These are phyloP conservation scores for Pythium rishiriense DNA, from an alignment of 352 stramenopile species.

Conservation along the genomic window DNA sequence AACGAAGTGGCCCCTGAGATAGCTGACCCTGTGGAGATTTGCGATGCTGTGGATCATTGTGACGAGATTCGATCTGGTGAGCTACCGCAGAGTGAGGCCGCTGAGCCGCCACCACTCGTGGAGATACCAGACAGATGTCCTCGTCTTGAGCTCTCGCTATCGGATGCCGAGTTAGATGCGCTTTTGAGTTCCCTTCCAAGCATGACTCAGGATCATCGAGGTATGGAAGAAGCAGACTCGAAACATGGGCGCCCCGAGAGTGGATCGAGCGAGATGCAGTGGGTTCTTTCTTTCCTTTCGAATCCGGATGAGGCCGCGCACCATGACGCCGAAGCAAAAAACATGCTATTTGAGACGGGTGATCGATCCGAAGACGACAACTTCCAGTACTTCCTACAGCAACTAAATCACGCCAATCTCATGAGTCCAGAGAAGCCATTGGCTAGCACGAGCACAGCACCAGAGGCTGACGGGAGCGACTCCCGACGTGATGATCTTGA, in stretches of 20 bases:
- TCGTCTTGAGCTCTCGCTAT: conserved; percentile 55
- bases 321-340: conserved; percentile 57
- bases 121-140: conserved; percentile 28
- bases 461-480: background rate
- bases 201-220: background rate
- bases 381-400: conserved; percentile 70
- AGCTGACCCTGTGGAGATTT: background rate
- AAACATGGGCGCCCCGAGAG: background rate
- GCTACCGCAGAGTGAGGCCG: background rate
- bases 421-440: conserved; percentile 24
- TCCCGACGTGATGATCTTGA: background rate
- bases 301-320: conserved; percentile 46
- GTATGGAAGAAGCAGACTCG: background rate
- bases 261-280: conserved; percentile 55
- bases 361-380: conserved; percentile 65
- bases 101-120: background rate
- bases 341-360: conserved; percentile 32
- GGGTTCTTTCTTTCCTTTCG: conserved; percentile 64
- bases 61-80: conserved; percentile 14
- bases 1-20: background rate
- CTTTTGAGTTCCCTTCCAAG: conserved; percentile 44
- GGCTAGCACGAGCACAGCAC: background rate
- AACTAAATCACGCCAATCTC: conserved; percentile 55
- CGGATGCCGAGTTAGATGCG: conserved; percentile 57
- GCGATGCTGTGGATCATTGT: background rate